Conservation (phyloP, 768 basidiomycete genomes). For the Auricularia sp. region DNA sequence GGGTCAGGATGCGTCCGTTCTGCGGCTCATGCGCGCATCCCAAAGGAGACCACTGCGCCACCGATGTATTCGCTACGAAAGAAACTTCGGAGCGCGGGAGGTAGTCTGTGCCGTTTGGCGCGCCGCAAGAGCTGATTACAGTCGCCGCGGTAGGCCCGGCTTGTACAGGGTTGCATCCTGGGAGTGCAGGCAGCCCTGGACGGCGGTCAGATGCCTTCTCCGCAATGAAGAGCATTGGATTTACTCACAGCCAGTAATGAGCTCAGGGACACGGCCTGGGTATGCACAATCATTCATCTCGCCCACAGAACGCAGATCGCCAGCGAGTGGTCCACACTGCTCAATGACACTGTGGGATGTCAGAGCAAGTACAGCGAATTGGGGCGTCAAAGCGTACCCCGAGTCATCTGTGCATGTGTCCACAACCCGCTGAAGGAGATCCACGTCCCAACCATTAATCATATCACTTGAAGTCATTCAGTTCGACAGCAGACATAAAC, state of each 20-base stretch:
- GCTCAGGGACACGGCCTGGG: not conserved
- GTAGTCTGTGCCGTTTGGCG: not conserved
- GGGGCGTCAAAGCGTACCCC: not conserved
- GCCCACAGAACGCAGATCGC: not conserved
- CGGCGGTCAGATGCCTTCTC: not conserved
- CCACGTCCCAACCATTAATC: not conserved
- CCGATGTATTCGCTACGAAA: not conserved
- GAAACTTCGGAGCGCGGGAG: not conserved
- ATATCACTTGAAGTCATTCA: not conserved
- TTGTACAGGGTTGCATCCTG: not conserved
- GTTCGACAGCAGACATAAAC: not conserved
- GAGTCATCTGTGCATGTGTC: not conserved
- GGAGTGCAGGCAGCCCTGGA: not conserved
- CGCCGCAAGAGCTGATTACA: not conserved
- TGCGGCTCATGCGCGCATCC: not conserved
- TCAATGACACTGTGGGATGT: not conserved
- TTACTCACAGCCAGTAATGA: not conserved
- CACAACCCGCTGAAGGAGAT: not conserved
- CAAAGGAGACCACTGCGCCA: not conserved
- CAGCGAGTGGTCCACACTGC: not conserved
- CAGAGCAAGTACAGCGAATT: not conserved
- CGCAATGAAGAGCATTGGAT: not conserved
- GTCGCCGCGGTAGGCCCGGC: not conserved
- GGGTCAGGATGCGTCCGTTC: not conserved
- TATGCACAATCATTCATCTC: constrained; percentile 1